Evolutionary conservation across 176 grass and related monocot species (phyloP).

Genomic region (Neostapfia colusana): DNA sequence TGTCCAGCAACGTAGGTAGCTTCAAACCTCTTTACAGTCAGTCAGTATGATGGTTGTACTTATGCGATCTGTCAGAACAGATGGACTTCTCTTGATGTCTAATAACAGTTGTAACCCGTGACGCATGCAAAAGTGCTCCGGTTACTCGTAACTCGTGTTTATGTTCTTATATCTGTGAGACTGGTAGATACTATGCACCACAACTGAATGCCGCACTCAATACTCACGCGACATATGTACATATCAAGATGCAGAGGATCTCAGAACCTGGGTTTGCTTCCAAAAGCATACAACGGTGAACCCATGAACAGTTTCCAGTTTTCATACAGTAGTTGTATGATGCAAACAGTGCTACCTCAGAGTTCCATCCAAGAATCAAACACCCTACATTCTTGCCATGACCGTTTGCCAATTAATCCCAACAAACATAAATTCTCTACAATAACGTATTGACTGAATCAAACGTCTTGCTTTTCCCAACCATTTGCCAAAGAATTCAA

Average conservation of each 20-base stretch:
- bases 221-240: not conserved
- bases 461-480: not conserved
- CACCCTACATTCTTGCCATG: not conserved
- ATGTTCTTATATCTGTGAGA: not conserved
- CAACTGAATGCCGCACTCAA: not conserved
- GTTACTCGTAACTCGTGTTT: not conserved
- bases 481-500: not conserved
- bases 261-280: not conserved
- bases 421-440: not conserved
- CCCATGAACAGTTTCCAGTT: not conserved
- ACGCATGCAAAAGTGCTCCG: not conserved
- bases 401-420: not conserved
- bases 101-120: not conserved
- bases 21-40: not conserved
- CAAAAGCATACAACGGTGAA: not conserved
- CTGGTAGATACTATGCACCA: not conserved
- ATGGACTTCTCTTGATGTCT: not conserved
- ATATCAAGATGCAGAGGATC: too few relatives aligned
- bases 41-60: not conserved
- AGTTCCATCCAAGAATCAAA: not conserved
- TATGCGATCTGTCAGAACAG: not conserved
- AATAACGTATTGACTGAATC: not conserved
- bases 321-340: too few relatives aligned
- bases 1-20: not conserved
- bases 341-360: not conserved